Base-by-base conservation (phyloP, 2,329 filamentous ascomycete genomes). In the Lasiodiplodia theobromae region DNA sequence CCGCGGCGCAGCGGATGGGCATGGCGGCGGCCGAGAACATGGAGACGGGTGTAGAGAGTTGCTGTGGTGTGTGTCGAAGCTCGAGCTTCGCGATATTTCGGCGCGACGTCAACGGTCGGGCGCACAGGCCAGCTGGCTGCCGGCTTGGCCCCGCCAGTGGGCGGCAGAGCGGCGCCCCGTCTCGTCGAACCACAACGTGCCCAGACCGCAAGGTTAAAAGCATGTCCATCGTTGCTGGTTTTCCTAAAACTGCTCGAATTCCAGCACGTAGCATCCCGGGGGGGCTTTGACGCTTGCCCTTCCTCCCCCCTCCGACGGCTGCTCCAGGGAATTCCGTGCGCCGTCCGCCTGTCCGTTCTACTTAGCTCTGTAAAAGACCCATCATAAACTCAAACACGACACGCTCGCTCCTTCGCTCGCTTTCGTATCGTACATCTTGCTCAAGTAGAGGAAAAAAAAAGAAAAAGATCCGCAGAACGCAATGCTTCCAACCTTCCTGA, bases 71-170 rank as follows among this genome's bases (percentile, higher is more conserved):
- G 31, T 40, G 25, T 47, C 37, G 66, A 60, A 68, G 37, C 28
- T 53, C 44, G 66, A 68, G 44, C 56, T 68, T 57, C 44, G 34
- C 23, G 56, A 62, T 62, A 47, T 68, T 68, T 60, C 66, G 64
- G 51, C 34, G 60, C 65, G 66, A 68, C 66, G 66, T 68, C 66
- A 68, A 58, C 21, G 21, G 34, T 44, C 51, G 12, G 49, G 21
- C 49, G 63, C 63, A 66, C 63, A 66, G 31, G 51, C 63, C 63
- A 66, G 8, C 62, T 31, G 49, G 14, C 23, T 38, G 60, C 60
- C 31, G 60, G 63, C 63, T 66, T 66, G 63, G 63, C 63, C 18
- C 51, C 25, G 63, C 40, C 51, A 28, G 31, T 23, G 18, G 63
- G 7, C n/a, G n/a, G 18, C 31, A 38, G 54, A 21, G 57, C 57